Percentiles rank a stretch among this genome's conserved stretches.
These are phyloP conservation scores for Phoenix roebelenii DNA, from an alignment of 176 grass and related monocot species.

Conservation along the genomic window DNA sequence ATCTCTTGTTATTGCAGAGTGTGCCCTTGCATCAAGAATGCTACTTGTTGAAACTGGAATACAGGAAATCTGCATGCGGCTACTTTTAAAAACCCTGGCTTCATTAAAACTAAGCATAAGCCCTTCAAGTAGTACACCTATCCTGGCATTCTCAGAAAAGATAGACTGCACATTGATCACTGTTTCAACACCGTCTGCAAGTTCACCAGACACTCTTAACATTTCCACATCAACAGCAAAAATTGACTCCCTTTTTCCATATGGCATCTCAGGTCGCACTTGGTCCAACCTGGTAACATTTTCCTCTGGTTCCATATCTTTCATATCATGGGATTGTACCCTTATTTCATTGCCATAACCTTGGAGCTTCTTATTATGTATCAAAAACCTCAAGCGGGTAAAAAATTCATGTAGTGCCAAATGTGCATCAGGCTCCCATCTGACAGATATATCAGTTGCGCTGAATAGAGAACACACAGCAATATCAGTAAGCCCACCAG, in stretches of 20 bases:
- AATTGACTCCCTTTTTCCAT: conserved; percentile 55
- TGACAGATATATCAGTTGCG: conserved; percentile 78
- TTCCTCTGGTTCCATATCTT: conserved; percentile 29
- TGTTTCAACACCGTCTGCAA: conserved; percentile 91
- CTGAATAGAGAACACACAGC: conserved; percentile 74
- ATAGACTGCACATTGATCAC: conserved; percentile 86
- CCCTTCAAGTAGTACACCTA: conserved; percentile 85
- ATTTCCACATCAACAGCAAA: conserved; percentile 86
- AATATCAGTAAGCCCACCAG: conserved; percentile 56
- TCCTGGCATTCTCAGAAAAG: conserved; percentile 94
- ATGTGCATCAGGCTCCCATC: conserved; percentile 89
- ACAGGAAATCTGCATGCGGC: conserved; percentile 81
- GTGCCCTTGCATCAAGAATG: conserved; percentile 46
- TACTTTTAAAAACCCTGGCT: conserved; percentile 86
- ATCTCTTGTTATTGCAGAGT: conserved; percentile 50
- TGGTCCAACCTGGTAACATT: conserved; percentile 11
- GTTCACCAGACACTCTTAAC: conserved; percentile 73
- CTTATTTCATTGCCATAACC: conserved; percentile 38
- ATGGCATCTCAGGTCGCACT: conserved; percentile 35
- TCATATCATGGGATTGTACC: conserved; percentile 25
- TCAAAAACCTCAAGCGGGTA: conserved; percentile 48
- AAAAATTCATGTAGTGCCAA: conserved; percentile 70
- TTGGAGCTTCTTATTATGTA: conserved; percentile 49
- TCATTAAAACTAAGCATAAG: conserved; percentile 82
- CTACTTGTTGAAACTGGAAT: conserved; percentile 46